Conservation (phyloP, 2,329 filamentous ascomycete genomes). For the Claviceps arundinis region DNA sequence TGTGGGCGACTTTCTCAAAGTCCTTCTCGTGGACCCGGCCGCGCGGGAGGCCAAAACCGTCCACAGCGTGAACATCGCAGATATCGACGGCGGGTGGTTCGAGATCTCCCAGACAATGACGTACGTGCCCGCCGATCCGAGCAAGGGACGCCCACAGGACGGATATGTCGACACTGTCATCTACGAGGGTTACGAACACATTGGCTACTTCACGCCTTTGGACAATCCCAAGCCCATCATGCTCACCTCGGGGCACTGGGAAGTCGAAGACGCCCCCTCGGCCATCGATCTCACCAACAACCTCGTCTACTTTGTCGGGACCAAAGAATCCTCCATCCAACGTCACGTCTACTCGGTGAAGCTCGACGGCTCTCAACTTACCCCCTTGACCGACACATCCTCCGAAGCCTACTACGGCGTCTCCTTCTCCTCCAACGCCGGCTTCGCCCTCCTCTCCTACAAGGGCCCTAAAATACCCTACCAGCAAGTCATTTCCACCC, state of each 20-base stretch:
- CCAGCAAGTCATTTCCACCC: slow-evolving; percentile 81
- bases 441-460: slow-evolving; percentile 77
- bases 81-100: slow-evolving; percentile 94
- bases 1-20: slow-evolving; percentile 80
- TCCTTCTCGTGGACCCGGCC: slow-evolving; percentile 71
- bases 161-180: slow-evolving; percentile 91
- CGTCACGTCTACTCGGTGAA: slow-evolving; percentile 85
- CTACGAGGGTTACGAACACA: slow-evolving; percentile 73
- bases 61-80: slow-evolving; percentile 62
- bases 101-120: slow-evolving; percentile 79
- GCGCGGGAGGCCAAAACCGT: slow-evolving; percentile 64
- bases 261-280: slow-evolving; percentile 75
- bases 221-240: slow-evolving; percentile 71
- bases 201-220: slow-evolving; percentile 85
- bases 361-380: slow-evolving; percentile 62
- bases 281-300: slow-evolving; percentile 76
- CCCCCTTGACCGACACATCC: slow-evolving; percentile 59
- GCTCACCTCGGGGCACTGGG: slow-evolving; percentile 83
- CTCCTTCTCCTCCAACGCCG: slow-evolving; percentile 71
- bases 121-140: slow-evolving; percentile 73
- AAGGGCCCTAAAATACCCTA: slow-evolving; percentile 74
- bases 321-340: slow-evolving; percentile 77
- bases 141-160: slow-evolving; percentile 62
- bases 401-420: slow-evolving; percentile 66
- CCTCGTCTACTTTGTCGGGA: slow-evolving; percentile 79